Percentiles rank a stretch among this genome's conserved stretches.
Conservation (phyloP, 176 grass and related monocot genomes). For the Triticum urartu region DNA sequence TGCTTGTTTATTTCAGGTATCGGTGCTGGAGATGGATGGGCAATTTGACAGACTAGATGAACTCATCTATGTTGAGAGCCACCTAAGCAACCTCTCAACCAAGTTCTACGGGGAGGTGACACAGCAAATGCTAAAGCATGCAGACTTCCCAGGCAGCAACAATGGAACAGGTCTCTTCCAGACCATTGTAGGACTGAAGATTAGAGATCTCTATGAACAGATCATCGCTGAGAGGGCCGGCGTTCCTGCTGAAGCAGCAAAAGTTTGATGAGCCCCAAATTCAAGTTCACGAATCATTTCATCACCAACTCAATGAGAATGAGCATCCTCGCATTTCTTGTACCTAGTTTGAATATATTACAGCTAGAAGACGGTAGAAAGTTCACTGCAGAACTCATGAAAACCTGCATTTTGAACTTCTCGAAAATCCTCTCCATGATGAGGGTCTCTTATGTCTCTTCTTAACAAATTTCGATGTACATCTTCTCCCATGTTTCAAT, state of each 20-base stretch:
- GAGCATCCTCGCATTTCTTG: conserved; percentile 38
- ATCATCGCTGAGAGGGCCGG: conserved; percentile 54
- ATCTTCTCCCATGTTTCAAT: conserved; percentile 31
- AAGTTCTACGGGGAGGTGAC: conserved; percentile 97
- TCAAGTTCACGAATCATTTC: not conserved
- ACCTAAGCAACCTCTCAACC: conserved; percentile 83
- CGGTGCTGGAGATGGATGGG: conserved; percentile 89
- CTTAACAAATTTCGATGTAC: conserved; percentile 32
- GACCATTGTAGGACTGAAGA: conserved; percentile 80
- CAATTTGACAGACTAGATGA: conserved; percentile 87
- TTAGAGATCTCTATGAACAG: conserved; percentile 87
- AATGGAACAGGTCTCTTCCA: conserved; percentile 93
- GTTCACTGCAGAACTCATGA: conserved; percentile 36
- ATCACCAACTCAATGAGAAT: conserved; percentile 32
- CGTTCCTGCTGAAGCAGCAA: conserved; percentile 50
- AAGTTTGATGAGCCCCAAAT: conserved; percentile 49
- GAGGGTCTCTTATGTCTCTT: conserved; percentile 27
- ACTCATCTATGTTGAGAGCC: conserved; percentile 91
- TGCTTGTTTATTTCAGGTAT: conserved; percentile 56
- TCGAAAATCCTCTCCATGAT: conserved; percentile 2
- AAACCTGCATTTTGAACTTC: conserved; percentile 37
- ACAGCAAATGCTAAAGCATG: conserved; percentile 90
- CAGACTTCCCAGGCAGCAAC: conserved; percentile 87
- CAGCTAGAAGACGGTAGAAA: conserved; percentile 37
- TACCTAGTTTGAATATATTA: conserved; percentile 51